A percentile compares a stretch with the other conserved stretches of the same genome.
Evolutionary conservation across 2,329 filamentous ascomycete species (phyloP).

Genomic region (Ophiostoma fasciatum): DNA sequence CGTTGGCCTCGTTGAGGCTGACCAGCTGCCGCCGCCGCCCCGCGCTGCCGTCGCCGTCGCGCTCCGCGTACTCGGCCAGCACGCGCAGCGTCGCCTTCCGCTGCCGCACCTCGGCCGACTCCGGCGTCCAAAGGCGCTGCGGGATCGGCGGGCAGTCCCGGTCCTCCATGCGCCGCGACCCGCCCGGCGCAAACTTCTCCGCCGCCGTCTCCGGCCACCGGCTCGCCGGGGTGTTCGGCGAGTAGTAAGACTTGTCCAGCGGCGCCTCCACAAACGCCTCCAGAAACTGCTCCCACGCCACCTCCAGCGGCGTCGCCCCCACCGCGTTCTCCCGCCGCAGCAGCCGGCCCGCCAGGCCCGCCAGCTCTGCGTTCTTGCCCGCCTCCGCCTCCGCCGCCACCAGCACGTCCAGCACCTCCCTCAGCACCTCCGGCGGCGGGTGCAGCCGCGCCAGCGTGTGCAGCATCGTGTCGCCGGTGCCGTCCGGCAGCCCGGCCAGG

Average conservation of each 20-base stretch:
- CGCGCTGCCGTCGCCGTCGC: no score
- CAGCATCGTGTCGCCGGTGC: constrained; percentile 48
- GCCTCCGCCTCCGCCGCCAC: constrained; percentile 22
- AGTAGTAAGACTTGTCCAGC: background rate
- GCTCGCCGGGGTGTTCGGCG: background rate
- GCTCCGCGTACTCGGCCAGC: constrained; percentile 1
- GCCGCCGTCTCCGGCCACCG: background rate
- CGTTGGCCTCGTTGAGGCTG: constrained; percentile 38
- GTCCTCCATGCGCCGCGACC: background rate
- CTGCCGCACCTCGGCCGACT: background rate
- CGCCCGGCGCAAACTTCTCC: background rate
- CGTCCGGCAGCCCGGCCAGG: constrained; percentile 50
- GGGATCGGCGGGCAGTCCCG: background rate
- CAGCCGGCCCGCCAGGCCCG: constrained; percentile 24
- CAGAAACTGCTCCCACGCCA: constrained; percentile 42
- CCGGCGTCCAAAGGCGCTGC: background rate
- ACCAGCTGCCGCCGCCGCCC: constrained; percentile 32
- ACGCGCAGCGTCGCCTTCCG: background rate
- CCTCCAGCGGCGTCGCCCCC: constrained; percentile 56
- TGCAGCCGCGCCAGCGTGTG: constrained; percentile 36
- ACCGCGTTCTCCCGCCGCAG: constrained; percentile 61
- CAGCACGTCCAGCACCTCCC: constrained; percentile 36
- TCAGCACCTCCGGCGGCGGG: constrained; percentile 21
- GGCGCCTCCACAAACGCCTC: constrained; percentile 20
- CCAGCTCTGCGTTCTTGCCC: no score